Conservation (phyloP, 192 early-diverging fungal species). For the Coemansia sp. region DNA sequence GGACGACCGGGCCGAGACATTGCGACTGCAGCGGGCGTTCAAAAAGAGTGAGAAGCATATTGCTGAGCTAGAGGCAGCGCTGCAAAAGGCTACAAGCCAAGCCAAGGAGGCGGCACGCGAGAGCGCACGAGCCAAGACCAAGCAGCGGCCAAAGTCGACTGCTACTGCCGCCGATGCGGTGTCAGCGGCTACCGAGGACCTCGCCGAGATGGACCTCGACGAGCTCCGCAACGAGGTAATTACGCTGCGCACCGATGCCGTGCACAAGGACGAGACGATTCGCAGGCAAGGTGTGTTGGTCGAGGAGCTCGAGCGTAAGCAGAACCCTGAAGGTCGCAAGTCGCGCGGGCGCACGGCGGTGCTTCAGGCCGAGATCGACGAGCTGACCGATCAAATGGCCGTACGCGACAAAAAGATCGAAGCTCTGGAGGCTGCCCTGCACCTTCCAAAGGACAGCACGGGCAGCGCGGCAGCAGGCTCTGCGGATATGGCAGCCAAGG, state of each 20-base stretch:
- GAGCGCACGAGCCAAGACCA: constrained; percentile 11
- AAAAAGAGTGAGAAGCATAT: constrained; percentile 39
- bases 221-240: constrained; percentile 47
- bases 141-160: constrained; percentile 38
- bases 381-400: constrained; percentile 31
- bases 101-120: constrained; percentile 27
- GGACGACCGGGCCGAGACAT: constrained; percentile 29
- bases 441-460: constrained; percentile 16
- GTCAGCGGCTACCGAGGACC: constrained; percentile 39
- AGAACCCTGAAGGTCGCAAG: constrained; percentile 49
- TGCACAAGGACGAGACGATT: constrained; percentile 53
- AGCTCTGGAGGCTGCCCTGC: constrained; percentile 32
- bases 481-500: constrained; percentile 6
- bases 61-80: constrained; percentile 27
- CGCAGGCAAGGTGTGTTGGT: constrained; percentile 34
- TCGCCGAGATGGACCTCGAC: constrained; percentile 37
- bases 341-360: constrained; percentile 30
- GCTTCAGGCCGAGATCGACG: constrained; percentile 42
- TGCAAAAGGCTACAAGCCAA: constrained; percentile 26
- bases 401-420: constrained; percentile 35
- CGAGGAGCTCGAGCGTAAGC: constrained; percentile 51
- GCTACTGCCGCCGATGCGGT: constrained; percentile 48
- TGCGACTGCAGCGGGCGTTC: constrained; percentile 22
- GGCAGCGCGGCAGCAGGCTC: constrained; percentile 8
- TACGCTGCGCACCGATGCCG: constrained; percentile 37